Percentiles rank a stretch among this genome's conserved stretches.
Evolutionary conservation across 257 asterid species (phyloP).

Genomic region (Solanum dulcamara): DNA sequence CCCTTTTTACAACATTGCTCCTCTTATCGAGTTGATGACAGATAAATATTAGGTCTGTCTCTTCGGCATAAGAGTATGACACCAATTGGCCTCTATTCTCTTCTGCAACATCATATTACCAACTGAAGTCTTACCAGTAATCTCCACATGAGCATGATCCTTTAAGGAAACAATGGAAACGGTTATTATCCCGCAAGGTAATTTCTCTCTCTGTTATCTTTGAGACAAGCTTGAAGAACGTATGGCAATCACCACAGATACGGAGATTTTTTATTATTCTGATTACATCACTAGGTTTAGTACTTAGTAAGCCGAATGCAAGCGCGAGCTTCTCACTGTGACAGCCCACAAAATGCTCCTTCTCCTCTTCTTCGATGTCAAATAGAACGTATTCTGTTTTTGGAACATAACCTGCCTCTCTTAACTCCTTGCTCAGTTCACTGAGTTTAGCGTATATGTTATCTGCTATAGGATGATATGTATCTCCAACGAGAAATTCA

Average conservation of each 20-base stretch:
- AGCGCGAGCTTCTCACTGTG: constrained; percentile 45
- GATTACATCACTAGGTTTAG: constrained; percentile 8
- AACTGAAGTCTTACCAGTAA: constrained; percentile 18
- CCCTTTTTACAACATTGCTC: background rate
- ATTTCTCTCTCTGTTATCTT: constrained; percentile 24
- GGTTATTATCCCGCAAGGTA: constrained; percentile 27
- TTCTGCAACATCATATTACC: background rate
- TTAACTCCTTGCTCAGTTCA: constrained; percentile 18
- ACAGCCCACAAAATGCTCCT: constrained; percentile 25
- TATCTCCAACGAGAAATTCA: constrained; percentile 39
- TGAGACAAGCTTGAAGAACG: constrained; percentile 23
- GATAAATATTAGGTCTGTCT: background rate
- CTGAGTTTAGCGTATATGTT: constrained; percentile 21
- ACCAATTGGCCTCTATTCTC: background rate
- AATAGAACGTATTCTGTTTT: constrained; percentile 31
- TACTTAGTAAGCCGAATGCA: constrained; percentile 28
- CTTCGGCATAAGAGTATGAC: background rate
- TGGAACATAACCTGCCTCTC: constrained; percentile 25
- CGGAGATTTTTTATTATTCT: constrained; percentile 31
- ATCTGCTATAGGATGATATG: constrained; percentile 22
- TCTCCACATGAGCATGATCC: constrained; percentile 35
- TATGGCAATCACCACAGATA: constrained; percentile 37
- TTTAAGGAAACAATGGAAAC: constrained; percentile 23
- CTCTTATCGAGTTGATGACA: background rate
- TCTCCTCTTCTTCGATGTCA: constrained; percentile 41